Base-by-base conservation (phyloP, 1,139 yeast genomes). In the Sugiyamaella japonica region DNA sequence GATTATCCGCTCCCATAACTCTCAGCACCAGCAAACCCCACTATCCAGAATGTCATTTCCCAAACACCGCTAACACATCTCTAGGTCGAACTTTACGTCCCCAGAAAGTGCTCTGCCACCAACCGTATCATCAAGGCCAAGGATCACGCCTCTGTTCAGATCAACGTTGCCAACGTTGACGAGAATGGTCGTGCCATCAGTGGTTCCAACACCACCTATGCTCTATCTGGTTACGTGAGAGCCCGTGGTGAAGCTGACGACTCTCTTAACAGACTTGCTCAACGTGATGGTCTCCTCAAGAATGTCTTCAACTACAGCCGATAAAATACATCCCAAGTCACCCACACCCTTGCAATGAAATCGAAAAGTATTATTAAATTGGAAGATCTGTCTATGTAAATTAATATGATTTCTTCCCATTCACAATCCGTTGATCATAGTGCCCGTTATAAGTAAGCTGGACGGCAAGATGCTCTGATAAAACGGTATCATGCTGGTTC, bases 71-170 rank as follows among this genome's bases (percentile, higher is more conserved):
- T 36, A 20, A 29, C 48, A 46, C 48, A 57, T 29, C 34, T 29
- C 54, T 71, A 89, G 97, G 97, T 93, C 81, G 99, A 95, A 86
- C 91, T 93, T 81, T 93, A 93, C 96, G 96, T 93, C 81, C 99
- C 99, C 85, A 89, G 99, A 88, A 93, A 93, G 85, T 93, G 99
- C 85, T 93, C 98, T 81, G 99, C 99, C 76, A 90, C 99, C 82
- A 91, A 90, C 97, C 91, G 98, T 85, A 90, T 95, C 83, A 91
- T 93, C 86, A 90, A 89, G 85, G 95, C 99, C 75, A 91, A 93
- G 85, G 99, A 93, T 82, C 99, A 93, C 80, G 95, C 98, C 70
- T 89, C 98, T 67, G 98, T 95, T 72, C 99, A 93, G 78, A 82
- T 86, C 78, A 85, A 84, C 85, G 78, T 86, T 68, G 90, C 88